A percentile compares a stretch with the other conserved stretches of the same genome.
These are phyloP conservation scores for Malassezia arunalokei DNA, from an alignment of 1,284 basidiomycete species.

Conservation along the genomic window DNA sequence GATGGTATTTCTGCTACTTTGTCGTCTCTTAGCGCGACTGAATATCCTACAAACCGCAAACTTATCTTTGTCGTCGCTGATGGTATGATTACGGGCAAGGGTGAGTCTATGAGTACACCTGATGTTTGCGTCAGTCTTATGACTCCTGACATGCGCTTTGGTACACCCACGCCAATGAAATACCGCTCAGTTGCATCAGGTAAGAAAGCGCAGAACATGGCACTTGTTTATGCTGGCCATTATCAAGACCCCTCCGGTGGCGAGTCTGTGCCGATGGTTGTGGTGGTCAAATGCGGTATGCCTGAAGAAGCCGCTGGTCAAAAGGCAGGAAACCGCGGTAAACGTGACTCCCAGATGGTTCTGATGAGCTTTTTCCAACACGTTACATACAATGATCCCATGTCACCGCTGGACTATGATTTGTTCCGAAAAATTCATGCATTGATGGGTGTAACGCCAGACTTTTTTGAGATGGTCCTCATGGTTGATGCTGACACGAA, in stretches of 20 bases:
- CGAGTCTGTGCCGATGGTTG: constrained; percentile 81
- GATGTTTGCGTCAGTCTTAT: constrained; percentile 87
- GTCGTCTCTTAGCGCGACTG: constrained; percentile 78
- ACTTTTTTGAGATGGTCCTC: constrained; percentile 91
- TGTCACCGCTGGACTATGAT: constrained; percentile 94
- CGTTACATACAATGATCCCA: constrained; percentile 97
- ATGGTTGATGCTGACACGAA: constrained; percentile 94
- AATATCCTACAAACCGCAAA: constrained; percentile 82
- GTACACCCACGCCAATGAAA: constrained; percentile 88
- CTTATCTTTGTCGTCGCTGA: constrained; percentile 90
- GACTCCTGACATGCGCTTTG: constrained; percentile 87
- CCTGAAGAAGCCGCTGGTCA: constrained; percentile 59
- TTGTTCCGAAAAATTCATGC: constrained; percentile 91
- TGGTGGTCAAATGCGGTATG: constrained; percentile 92
- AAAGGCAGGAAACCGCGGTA: constrained; percentile 96
- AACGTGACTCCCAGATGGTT: constrained; percentile 95
- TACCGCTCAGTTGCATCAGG: constrained; percentile 84
- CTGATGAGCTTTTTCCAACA: constrained; percentile 99
- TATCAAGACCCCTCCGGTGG: constrained; percentile 60
- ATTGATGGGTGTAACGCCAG: constrained; percentile 96
- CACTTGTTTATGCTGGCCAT: constrained; percentile 97
- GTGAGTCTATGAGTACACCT: constrained; percentile 85
- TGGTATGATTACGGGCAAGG: constrained; percentile 95
- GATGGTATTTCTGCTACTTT: constrained; percentile 81
- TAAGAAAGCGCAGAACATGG: constrained; percentile 76